Evolutionary conservation across 768 basidiomycete species (phyloP), one percentile per base, ranked within the genome.

Genomic region (Pisolithus marmoratus): DNA sequence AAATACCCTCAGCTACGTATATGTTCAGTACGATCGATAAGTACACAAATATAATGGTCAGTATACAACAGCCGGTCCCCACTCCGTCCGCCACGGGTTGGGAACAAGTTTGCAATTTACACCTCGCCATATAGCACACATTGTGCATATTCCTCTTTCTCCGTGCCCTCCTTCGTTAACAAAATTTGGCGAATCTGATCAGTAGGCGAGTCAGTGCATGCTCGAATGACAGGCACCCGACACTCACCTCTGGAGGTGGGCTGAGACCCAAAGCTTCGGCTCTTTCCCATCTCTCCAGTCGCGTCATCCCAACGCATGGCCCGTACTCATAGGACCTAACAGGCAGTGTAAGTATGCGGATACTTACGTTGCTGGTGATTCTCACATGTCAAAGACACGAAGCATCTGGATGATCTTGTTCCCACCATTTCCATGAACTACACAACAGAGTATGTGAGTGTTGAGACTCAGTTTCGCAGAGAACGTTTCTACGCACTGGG

Each of bases 201-300:
- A 44, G 26, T 38, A 42, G 27, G 43, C 50, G 24, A 46, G 36
- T 23, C 37, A 50, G 26, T 42, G 22, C 17, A 3, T 20, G 27
- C 8, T 4, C n/a, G 17, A 36, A 15, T 22, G 9, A 2, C 17
- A 12, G 31, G 47, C 36, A 9, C 19, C 19, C 29, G 8, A 24
- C 9, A 52, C 80, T 52, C 58, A 87, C 92, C 75, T 92, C 89
- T 15, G 63, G 55, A 3, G 92, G 93, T 14, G 94, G 94, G 44
- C 84, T 75, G 19, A 96, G 71, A 2, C 91, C 91, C 42, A 94
- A 73, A 9, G 77, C 75, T 24, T 83, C 66, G 0, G 94, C 94
- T 46, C 94, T 77, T 62, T 94, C 81, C 91, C 93, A 97, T 37
- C 94, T 76, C 55, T 94, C 83, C 14, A 95, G 69, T 26, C 94